A percentile compares a stretch with the other conserved stretches of the same genome.
Conservation (phyloP, 139 green algal genomes). For the Chlorella sp. region DNA sequence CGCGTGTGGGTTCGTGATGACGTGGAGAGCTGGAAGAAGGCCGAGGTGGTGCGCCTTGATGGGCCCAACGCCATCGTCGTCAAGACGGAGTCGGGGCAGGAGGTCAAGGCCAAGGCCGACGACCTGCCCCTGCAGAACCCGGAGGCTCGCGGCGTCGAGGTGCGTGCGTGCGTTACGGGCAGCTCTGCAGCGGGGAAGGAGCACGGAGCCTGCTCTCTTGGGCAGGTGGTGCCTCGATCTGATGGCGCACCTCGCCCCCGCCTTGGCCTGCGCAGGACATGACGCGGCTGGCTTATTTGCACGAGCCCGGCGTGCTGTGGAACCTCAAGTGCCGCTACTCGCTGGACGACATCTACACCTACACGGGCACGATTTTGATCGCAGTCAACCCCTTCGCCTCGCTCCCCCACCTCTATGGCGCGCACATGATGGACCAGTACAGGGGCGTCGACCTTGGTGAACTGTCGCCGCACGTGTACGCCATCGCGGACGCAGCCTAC, state of each 20-base stretch:
- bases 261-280: slow-evolving; percentile 81
- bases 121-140: slow-evolving; percentile 80
- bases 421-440: slow-evolving; percentile 94
- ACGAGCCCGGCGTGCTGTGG: slow-evolving; percentile 94
- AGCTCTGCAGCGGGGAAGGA: too few relatives aligned
- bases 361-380: slow-evolving; percentile 89
- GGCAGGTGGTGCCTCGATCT: too few relatives aligned
- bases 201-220: too few relatives aligned
- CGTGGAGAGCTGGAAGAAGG: slow-evolving; percentile 67
- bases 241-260: too few relatives aligned
- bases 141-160: slow-evolving; percentile 62
- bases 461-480: slow-evolving; percentile 89
- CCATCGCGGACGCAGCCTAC: slow-evolving; percentile 82
- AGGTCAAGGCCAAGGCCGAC: slow-evolving; percentile 43
- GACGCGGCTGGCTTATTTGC: slow-evolving; percentile 94
- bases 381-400: slow-evolving; percentile 85
- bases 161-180: too few relatives aligned
- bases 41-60: slow-evolving; percentile 58
- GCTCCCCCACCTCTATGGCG: slow-evolving; percentile 81
- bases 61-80: slow-evolving; percentile 40
- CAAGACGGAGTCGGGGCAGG: slow-evolving; percentile 35
- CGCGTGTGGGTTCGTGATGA: slow-evolving; percentile 68
- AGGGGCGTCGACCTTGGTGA: slow-evolving; percentile 74
- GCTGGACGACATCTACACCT: slow-evolving; percentile 93
- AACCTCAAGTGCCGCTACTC: slow-evolving; percentile 80